Evolutionary conservation across 306 rosid species (phyloP), one percentile per base, ranked within the genome.

Genomic region (Cucumis hystrix): DNA sequence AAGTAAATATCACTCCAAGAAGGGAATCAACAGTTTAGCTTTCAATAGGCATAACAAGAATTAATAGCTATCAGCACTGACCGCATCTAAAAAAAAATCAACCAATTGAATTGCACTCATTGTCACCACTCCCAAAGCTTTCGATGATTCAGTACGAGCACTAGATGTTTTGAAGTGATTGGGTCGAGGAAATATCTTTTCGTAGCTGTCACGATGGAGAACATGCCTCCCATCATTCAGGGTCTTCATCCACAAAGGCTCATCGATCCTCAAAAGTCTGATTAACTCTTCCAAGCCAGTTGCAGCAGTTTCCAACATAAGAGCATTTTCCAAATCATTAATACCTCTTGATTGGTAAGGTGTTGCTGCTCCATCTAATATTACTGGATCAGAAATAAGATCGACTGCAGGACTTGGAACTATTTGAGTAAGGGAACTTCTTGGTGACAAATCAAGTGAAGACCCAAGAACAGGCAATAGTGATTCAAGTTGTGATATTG

Each of bases 231-330:
- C 89, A 10, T 82, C 80, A 12, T 7, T 16, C 0, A 59, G 5
- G 47, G 90, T 78, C 80, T 54, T 79, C 8, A 74, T 45, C 98
- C 96, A 93, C 21, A 88, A 76, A 35, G 93, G 93, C 57, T 87
- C 93, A 9, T 87, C 75, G n/a, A 79, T 18, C 14, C 23, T 62
- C 57, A 88, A 10, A 10, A 88, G 82, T 79, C 72, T 82, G 43
- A 78, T 45, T 28, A 93, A 61, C 75, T 91, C 97, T 10, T 85
- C 90, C 85, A 87, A 41, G 7, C 96, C 89, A 47, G 14, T 35
- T 5, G 57, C 75, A 14, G 92, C 91, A 8, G 79, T 79, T 55
- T 88, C 86, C 1, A 3, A 15, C 88, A 91, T 85, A 1, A 68
- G 18, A 6, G 25, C 74, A 39, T 76, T 89, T 52, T 93, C 92